Conservation (phyloP, 169 alveolate species). For the Babesia sp. region DNA sequence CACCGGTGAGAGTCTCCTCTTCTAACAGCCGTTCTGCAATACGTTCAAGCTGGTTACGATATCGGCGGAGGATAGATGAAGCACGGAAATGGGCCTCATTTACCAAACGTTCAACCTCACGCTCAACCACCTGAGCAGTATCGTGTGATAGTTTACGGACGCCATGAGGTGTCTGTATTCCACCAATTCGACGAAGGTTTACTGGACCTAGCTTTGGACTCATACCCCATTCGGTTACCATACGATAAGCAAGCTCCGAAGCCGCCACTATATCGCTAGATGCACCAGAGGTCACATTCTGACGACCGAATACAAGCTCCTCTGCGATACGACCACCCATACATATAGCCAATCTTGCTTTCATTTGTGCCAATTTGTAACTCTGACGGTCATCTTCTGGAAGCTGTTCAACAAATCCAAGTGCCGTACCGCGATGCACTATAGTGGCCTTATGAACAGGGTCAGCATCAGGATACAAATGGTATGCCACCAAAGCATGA, state of each 20-base stretch:
- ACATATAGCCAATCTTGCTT: constrained; percentile 91
- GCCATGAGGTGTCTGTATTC: constrained; percentile 62
- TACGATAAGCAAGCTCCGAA: constrained; percentile 84
- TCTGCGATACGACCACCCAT: constrained; percentile 97
- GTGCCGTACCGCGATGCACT: constrained; percentile 90
- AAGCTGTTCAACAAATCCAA: constrained; percentile 87
- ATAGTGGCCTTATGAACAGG: constrained; percentile 95
- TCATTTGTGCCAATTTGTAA: constrained; percentile 82
- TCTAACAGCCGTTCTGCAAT: constrained; percentile 79
- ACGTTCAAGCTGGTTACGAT: constrained; percentile 74
- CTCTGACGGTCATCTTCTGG: constrained; percentile 85
- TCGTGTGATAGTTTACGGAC: constrained; percentile 69
- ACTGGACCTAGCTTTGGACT: constrained; percentile 83
- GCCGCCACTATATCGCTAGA: constrained; percentile 87
- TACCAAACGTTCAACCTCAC: constrained; percentile 76
- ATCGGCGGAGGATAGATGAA: constrained; percentile 77
- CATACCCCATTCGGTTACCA: constrained; percentile 93
- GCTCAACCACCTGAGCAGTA: constrained; percentile 71
- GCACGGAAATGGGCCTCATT: constrained; percentile 78
- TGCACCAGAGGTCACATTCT: constrained; percentile 91
- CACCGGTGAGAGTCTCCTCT: constrained; percentile 84
- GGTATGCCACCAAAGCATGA: constrained; percentile 87
- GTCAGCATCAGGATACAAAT: constrained; percentile 87
- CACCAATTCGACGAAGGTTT: constrained; percentile 69
- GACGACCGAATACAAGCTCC: constrained; percentile 87